phyloP scores from a whole-genome alignment of 306 rosid species.

The Sindora glabra region DNA sequence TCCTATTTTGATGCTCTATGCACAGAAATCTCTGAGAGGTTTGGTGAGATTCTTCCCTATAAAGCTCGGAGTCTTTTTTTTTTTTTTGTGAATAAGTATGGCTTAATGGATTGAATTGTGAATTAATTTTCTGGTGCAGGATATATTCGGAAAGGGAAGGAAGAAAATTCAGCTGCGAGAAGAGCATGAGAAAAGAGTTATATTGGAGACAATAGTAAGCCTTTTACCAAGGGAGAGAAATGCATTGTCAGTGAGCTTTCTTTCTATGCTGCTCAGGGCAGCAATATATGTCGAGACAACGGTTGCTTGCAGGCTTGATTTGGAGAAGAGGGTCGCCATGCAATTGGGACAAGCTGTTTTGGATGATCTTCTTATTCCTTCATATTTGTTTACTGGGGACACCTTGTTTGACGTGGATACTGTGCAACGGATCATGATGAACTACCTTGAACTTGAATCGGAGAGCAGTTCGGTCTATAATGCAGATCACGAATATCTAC shows the following conservation, averaged over 20 bases:
- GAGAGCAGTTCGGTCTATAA: conserved; percentile 26
- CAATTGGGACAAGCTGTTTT: conserved; percentile 73
- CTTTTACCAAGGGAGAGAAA: conserved; percentile 80
- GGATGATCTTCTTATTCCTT: conserved; percentile 88
- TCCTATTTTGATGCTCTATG: conserved; percentile 90
- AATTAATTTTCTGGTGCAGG: conserved; percentile 35
- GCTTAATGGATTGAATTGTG: too few relatives aligned
- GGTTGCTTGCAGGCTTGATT: conserved; percentile 87
- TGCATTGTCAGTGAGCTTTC: conserved; percentile 84
- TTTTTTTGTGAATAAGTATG: too few relatives aligned
- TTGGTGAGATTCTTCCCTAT: conserved; percentile 77
- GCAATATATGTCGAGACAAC: conserved; percentile 82
- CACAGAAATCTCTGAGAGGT: conserved; percentile 93
- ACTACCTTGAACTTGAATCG: conserved; percentile 49
- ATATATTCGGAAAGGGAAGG: conserved; percentile 68
- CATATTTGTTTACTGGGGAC: conserved; percentile 71
- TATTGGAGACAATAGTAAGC: conserved; percentile 80
- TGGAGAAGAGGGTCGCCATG: conserved; percentile 79
- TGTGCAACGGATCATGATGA: conserved; percentile 60
- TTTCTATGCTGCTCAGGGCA: conserved; percentile 78
- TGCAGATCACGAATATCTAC: conserved; percentile 41
- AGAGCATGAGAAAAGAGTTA: conserved; percentile 89
- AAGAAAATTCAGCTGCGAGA: conserved; percentile 62
- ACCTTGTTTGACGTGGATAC: conserved; percentile 83
- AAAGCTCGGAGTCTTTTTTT: neutral